Evolutionary conservation across 306 rosid species (phyloP), one percentile per base, ranked within the genome.

Genomic region (Prinsepia uniflora): DNA sequence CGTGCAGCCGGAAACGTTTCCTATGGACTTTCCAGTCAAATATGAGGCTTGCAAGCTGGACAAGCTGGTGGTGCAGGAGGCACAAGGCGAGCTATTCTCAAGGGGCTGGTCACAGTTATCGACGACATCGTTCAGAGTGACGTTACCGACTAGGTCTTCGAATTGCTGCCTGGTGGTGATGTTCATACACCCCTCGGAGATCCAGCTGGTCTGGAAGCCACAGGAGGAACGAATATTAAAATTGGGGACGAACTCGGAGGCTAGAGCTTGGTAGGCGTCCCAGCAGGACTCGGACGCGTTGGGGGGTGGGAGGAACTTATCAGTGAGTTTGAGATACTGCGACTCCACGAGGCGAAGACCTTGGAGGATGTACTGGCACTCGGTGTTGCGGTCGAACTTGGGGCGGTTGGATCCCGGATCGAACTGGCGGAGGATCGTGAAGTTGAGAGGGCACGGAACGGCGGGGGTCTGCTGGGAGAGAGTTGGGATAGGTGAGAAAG

Each of bases 171-270:
- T 61, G 58, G 95, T 89, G 57, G 86, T 84, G 80, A 94, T 78
- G 82, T 83, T 87, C 91, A 82, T 79, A 78, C 97, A 94, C 1
- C 97, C 98, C 18, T 87, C 73, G 72, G 73, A 67, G 73, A 85
- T 85, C 90, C 90, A 85, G 17, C 67, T 48, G 61, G 90, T 83
- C 6, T 73, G n/a, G 71, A 75, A 85, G 19, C 90, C 90, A 17
- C 90, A 85, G 15, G 78, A 54, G 62, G 74, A 17, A 14, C 82
- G 80, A 34, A 85, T 80, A 17, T 85, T 75, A 65, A 83, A 85
- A 45, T 44, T 30, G 44, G 81, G 46, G 67, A 17, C 1, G 72
- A 52, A 43, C 2, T 58, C 11, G 40, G 18, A 22, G 56, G 74
- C 53, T 13, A 78, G 68, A 47, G 55, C 0, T 17, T 86, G 85